These are phyloP conservation scores for Beauveria sp. DNA, from an alignment of 2,329 filamentous ascomycete species.

Conservation along the genomic window DNA sequence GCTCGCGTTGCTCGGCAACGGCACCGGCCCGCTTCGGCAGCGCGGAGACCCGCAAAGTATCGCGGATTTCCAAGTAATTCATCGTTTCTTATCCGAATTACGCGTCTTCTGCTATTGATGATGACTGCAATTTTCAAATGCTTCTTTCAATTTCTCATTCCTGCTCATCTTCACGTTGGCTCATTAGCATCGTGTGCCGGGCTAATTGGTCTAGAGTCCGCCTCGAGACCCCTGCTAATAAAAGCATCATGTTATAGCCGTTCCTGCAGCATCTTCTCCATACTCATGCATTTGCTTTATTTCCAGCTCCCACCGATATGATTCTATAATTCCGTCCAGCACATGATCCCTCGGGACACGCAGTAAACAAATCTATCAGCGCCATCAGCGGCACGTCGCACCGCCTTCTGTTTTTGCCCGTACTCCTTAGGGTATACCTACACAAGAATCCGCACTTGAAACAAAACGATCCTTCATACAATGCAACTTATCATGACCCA, in stretches of 20 bases:
- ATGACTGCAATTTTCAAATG: too few relatives aligned
- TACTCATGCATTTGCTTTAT: constrained; percentile 10
- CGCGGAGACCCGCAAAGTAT: not conserved
- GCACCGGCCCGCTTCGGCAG: not conserved
- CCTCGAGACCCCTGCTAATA: not conserved
- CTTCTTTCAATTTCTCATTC: not conserved
- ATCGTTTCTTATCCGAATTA: too few relatives aligned
- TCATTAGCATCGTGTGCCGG: not conserved
- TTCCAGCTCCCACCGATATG: not conserved
- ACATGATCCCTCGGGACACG: not conserved
- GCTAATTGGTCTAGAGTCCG: not conserved
- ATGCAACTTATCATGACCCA: constrained; percentile 1
- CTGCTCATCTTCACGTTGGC: not conserved
- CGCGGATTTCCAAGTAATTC: not conserved
- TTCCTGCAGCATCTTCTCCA: not conserved
- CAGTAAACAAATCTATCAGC: not conserved
- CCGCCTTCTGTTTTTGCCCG: constrained; percentile 4
- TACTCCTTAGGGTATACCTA: not conserved
- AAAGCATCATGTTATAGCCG: not conserved
- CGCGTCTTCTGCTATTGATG: too few relatives aligned
- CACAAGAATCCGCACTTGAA: not conserved
- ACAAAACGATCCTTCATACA: constrained; percentile 2
- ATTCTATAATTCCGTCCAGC: not conserved
- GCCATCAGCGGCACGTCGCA: constrained; percentile 5
- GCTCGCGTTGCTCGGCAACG: constrained; percentile 10